Evolutionary conservation across 345 rosid genomes (phyloP).

Genomic region (Camelina neglecta): DNA sequence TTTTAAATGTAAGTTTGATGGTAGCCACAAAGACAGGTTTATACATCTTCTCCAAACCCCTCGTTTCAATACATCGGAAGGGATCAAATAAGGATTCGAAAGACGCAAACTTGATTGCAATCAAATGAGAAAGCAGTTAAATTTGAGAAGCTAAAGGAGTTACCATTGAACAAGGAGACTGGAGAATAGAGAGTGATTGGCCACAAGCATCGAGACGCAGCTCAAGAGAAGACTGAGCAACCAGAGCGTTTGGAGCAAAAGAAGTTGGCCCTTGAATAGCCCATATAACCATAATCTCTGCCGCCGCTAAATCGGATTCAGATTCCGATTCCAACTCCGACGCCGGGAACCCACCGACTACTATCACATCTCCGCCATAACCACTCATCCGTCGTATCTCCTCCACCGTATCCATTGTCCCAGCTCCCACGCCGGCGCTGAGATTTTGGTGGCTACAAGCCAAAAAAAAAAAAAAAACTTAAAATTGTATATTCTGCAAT

Average conservation of each 20-base stretch:
- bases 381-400: conserved; percentile 51
- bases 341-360: conserved; percentile 43
- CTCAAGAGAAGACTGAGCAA: conserved; percentile 78
- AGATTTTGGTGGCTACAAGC: too few relatives aligned
- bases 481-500: too few relatives aligned
- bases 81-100: background rate
- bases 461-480: too few relatives aligned
- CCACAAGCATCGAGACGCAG: conserved; percentile 90
- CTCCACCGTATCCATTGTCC: conserved; percentile 41
- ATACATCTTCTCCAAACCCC: background rate
- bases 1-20: too few relatives aligned
- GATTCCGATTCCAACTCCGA: conserved; percentile 41
- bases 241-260: conserved; percentile 73
- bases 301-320: conserved; percentile 67
- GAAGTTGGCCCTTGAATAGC: conserved; percentile 86
- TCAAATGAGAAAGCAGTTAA: background rate
- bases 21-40: too few relatives aligned
- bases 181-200: conserved; percentile 73
- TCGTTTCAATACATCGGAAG: background rate
- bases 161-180: conserved; percentile 95
- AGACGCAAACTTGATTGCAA: background rate
- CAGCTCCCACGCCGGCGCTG: background rate
- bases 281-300: conserved; percentile 89
- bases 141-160: conserved; percentile 5
- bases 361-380: conserved; percentile 64